These are phyloP conservation scores for Durusdinium trenchii DNA, from an alignment of 73 alveolate genomes.

Conservation along the genomic window DNA sequence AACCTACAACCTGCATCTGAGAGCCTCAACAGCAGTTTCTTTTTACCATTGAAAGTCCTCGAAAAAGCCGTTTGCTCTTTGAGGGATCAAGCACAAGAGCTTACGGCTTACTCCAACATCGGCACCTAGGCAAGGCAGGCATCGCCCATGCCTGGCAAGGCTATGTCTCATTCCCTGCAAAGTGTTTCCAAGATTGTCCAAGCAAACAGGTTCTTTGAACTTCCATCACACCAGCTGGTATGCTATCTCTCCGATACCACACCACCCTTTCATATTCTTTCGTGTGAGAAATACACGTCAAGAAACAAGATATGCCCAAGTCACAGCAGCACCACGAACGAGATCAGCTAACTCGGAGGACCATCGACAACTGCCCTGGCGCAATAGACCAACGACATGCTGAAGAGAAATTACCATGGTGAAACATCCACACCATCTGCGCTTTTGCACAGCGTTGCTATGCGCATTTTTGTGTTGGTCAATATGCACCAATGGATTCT, in stretches of 20 bases:
- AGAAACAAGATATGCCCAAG: neutral
- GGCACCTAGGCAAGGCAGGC: constrained; percentile 23
- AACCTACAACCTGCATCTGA: neutral
- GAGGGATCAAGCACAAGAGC: neutral
- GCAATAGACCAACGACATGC: neutral
- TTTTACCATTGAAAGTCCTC: neutral
- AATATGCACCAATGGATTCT: too few relatives aligned
- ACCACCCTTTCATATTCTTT: neutral
- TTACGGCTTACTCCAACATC: neutral
- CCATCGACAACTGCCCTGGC: constrained; percentile 61
- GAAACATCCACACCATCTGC: too few relatives aligned
- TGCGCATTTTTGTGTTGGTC: too few relatives aligned
- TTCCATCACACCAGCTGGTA: neutral
- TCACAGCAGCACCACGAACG: constrained; percentile 52
- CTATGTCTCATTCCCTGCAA: neutral
- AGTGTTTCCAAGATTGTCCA: neutral
- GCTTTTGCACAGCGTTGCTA: too few relatives aligned
- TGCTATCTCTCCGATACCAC: neutral
- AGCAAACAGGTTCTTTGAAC: neutral
- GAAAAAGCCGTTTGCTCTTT: neutral
- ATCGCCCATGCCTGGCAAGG: constrained; percentile 55
- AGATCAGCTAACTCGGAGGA: constrained; percentile 47
- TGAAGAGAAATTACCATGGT: too few relatives aligned
- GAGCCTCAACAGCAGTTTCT: neutral
- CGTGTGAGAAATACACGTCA: neutral